These are phyloP conservation scores for Chytriomyces sp. DNA, from an alignment of 192 early-diverging fungal genomes.

Conservation along the genomic window DNA sequence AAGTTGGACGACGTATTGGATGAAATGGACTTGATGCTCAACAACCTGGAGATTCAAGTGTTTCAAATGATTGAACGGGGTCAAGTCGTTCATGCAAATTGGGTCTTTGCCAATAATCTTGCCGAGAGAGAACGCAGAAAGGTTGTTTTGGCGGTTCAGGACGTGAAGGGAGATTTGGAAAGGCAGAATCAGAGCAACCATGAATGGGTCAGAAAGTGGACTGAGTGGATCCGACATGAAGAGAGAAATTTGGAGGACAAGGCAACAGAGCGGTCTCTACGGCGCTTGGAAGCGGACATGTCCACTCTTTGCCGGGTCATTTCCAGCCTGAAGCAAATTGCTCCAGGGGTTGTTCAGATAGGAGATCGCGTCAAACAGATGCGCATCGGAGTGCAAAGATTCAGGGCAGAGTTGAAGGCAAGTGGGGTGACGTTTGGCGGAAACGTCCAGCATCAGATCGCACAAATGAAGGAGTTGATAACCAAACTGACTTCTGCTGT, in stretches of 20 bases:
- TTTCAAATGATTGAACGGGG: conserved; percentile 4
- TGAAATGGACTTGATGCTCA: conserved; percentile 5
- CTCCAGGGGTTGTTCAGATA: conserved; percentile 16
- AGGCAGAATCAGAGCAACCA: not conserved
- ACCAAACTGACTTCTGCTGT: not conserved
- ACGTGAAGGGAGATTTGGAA: conserved; percentile 2
- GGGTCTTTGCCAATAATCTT: conserved; percentile 12
- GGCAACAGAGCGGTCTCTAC: not conserved
- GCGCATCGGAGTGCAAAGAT: conserved; percentile 10
- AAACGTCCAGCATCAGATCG: not conserved
- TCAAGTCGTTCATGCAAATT: conserved; percentile 6
- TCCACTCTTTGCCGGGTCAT: conserved; percentile 1
- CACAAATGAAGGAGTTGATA: conserved; percentile 5
- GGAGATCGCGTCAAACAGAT: conserved; percentile 19
- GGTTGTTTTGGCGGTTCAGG: not conserved
- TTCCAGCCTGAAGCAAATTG: conserved; percentile 3
- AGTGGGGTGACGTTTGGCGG: not conserved
- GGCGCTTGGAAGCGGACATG: not conserved
- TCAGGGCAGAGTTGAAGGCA: conserved; percentile 16
- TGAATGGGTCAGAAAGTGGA: not conserved
- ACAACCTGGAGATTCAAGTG: not conserved
- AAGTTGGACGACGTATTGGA: not conserved
- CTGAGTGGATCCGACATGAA: conserved; percentile 7
- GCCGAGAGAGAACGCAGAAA: conserved; percentile 12
- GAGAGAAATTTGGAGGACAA: not conserved